A percentile compares a stretch with the other conserved stretches of the same genome.
Evolutionary conservation across 192 early-diverging fungal species (phyloP).

Genomic region (Lobosporangium transversale): DNA sequence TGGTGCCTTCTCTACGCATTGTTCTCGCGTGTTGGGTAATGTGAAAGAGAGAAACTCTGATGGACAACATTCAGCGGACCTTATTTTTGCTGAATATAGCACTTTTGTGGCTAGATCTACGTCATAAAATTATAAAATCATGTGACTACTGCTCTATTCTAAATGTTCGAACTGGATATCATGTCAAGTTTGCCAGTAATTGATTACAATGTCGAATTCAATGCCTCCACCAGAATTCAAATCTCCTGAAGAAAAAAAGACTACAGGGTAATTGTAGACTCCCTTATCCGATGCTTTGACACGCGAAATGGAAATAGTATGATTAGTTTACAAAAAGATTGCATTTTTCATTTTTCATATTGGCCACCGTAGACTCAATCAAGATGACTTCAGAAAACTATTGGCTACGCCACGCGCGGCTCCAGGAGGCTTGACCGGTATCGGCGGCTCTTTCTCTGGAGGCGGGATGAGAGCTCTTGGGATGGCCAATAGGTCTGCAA

Average conservation of each 20-base stretch:
- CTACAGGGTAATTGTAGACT: conserved; percentile 28
- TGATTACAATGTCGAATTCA: conserved; percentile 51
- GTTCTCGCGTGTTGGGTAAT: background rate
- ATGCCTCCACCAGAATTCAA: conserved; percentile 50
- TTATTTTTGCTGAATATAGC: no score
- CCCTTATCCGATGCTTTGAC: no score
- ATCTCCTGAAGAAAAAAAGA: conserved; percentile 29
- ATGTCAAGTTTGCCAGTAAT: no score
- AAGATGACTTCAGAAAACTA: conserved; percentile 85
- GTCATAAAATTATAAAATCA: no score
- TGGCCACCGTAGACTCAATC: conserved; percentile 71
- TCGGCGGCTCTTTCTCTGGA: conserved; percentile 57
- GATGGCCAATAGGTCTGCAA: conserved; percentile 54
- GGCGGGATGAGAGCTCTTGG: conserved; percentile 52
- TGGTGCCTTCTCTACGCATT: conserved; percentile 65
- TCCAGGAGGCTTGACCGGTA: conserved; percentile 36
- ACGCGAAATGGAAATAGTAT: no score
- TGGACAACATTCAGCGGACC: no score
- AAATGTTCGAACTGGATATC: no score
- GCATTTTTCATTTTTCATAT: no score
- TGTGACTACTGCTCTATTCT: no score
- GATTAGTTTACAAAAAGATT: no score
- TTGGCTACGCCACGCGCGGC: conserved; percentile 73
- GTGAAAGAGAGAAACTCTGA: background rate
- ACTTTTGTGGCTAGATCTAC: no score